phyloP scores from a whole-genome alignment of 2,329 filamentous ascomycete species.

The Lachnellula subtilissima region DNA sequence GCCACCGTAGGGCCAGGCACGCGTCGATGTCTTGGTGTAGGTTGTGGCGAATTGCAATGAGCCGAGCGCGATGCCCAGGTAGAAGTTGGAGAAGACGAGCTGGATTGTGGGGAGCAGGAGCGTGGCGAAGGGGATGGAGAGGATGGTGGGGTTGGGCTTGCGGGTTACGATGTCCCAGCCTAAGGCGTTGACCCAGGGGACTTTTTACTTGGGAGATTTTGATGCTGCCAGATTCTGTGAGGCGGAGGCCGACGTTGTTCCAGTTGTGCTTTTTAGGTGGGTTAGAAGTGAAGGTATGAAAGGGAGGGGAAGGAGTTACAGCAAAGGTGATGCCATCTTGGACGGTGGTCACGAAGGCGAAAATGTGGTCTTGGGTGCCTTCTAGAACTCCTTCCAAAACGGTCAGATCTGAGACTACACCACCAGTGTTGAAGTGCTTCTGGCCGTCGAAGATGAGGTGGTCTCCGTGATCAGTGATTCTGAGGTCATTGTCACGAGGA shows the following conservation, averaged over 20 bases:
- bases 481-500: constrained; percentile 57
- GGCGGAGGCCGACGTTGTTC: constrained; percentile 58
- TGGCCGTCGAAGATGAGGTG: constrained; percentile 54
- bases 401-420: constrained; percentile 60
- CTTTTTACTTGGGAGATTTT: constrained; percentile 52
- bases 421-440: constrained; percentile 65
- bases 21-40: constrained; percentile 53
- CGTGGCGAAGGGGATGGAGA: constrained; percentile 50
- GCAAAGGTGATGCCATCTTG: constrained; percentile 54
- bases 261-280: constrained; percentile 47
- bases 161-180: constrained; percentile 52
- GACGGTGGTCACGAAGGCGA: constrained; percentile 53
- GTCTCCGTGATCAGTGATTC: constrained; percentile 50
- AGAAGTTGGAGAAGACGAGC: constrained; percentile 62
- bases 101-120: constrained; percentile 61
- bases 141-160: constrained; percentile 44
- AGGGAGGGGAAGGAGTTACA: constrained; percentile 13
- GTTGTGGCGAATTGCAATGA: constrained; percentile 49
- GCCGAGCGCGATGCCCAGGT: constrained; percentile 58
- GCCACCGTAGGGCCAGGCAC: constrained; percentile 60
- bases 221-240: constrained; percentile 61
- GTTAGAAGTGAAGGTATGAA: not conserved
- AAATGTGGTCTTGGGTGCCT: constrained; percentile 56
- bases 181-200: constrained; percentile 56
- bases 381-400: constrained; percentile 60